These are phyloP conservation scores for Aspergillus novofumigatus DNA, from an alignment of 2,329 filamentous ascomycete species.

Conservation along the genomic window DNA sequence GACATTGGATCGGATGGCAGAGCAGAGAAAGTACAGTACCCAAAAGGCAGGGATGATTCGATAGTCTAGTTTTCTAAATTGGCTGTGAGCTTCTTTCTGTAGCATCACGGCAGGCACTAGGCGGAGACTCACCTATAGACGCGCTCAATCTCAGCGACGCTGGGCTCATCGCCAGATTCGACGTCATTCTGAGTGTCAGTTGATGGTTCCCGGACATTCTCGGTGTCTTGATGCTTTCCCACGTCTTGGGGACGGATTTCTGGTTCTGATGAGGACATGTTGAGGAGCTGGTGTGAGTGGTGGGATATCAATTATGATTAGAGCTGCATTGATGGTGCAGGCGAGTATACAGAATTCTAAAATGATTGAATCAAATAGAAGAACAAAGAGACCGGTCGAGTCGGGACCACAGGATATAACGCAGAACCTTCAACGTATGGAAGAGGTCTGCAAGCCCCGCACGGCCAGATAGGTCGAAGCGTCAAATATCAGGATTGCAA, in stretches of 20 bases:
- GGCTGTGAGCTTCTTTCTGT: neutral
- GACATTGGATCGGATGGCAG: constrained; percentile 86
- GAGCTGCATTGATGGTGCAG: neutral
- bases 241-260: neutral
- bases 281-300: neutral
- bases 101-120: neutral
- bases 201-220: constrained; percentile 4
- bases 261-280: neutral
- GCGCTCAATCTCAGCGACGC: constrained; percentile 33
- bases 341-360: too few species aligned
- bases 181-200: constrained; percentile 13
- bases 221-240: neutral
- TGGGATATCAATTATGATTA: neutral
- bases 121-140: constrained; percentile 30
- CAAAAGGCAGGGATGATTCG: constrained; percentile 72
- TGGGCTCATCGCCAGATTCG: constrained; percentile 25
- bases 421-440: neutral
- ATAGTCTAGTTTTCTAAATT: constrained; percentile 52
- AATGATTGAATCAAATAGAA: neutral
- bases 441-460: neutral
- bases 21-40: constrained; percentile 87
- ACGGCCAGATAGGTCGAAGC: too few species aligned
- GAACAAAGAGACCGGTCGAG: neutral
- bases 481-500: neutral
- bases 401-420: too few species aligned